Conservation (phyloP, 768 basidiomycete species). For the Termitomyces sp. region DNA sequence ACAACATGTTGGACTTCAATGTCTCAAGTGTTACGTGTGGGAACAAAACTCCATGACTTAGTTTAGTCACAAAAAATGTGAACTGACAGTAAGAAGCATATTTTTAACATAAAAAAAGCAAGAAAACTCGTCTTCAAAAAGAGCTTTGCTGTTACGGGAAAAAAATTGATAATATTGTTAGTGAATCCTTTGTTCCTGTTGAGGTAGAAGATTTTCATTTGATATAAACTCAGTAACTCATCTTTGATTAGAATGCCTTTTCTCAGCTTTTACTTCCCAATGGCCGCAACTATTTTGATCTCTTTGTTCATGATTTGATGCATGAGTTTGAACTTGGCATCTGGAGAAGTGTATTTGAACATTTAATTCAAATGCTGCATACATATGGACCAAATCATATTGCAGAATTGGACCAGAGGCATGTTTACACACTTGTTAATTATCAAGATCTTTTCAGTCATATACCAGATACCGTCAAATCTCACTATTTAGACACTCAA, state of each 20-base stretch:
- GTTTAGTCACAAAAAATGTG: not conserved
- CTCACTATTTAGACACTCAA: conserved; percentile 25
- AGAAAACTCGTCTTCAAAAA: not conserved
- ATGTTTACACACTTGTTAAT: too few species aligned
- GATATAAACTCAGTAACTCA: too few species aligned
- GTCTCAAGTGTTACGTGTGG: too few species aligned
- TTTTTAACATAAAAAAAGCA: not conserved
- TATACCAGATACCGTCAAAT: conserved; percentile 23
- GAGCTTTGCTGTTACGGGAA: not conserved
- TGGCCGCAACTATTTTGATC: not conserved
- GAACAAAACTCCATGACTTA: conserved; percentile 2
- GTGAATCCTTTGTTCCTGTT: not conserved
- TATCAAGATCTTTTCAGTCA: too few species aligned
- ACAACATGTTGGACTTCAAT: too few species aligned
- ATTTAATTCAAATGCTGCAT: not conserved
- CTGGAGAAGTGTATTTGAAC: not conserved
- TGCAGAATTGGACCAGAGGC: too few species aligned
- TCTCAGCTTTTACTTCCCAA: not conserved
- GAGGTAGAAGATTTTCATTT: not conserved
- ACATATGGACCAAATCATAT: not conserved
- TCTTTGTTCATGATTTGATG: not conserved
- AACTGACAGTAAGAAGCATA: not conserved
- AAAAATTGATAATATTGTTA: not conserved
- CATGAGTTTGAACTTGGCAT: not conserved
- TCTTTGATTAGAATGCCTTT: not conserved